Percentiles rank a stretch among this genome's conserved stretches.
phyloP scores from a whole-genome alignment of 2,329 filamentous ascomycete genomes.

The Tolypocladium endophyticum region DNA sequence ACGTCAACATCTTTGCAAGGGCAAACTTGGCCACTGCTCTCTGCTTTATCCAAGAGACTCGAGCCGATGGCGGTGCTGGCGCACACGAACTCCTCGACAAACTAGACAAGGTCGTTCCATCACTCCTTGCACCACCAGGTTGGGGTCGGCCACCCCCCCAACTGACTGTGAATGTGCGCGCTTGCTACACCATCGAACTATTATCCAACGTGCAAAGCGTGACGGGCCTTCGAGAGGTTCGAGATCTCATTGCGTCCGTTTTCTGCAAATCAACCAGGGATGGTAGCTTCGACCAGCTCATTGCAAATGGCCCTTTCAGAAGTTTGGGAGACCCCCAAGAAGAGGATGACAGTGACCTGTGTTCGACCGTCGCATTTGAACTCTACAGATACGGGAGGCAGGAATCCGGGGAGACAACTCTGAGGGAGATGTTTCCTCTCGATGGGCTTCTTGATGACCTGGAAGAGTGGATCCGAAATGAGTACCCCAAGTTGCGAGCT shows the following conservation, averaged over 20 bases:
- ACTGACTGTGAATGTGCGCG: constrained; percentile 26
- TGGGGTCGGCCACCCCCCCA: constrained; percentile 7
- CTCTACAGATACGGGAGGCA: not conserved
- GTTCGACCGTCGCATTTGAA: not conserved
- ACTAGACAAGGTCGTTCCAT: constrained; percentile 20
- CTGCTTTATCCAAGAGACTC: constrained; percentile 13
- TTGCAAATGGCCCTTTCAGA: constrained; percentile 14
- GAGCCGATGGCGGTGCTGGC: constrained; percentile 4
- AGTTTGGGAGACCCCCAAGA: constrained; percentile 8
- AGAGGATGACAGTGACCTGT: not conserved
- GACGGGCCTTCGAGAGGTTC: constrained; percentile 6
- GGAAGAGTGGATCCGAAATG: constrained; percentile 7
- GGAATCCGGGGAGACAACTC: constrained; percentile 1
- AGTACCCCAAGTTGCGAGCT: constrained; percentile 5
- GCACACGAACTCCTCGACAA: constrained; percentile 17
- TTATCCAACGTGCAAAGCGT: constrained; percentile 8
- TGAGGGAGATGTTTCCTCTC: constrained; percentile 10
- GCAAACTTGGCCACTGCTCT: constrained; percentile 26
- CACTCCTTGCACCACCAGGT: constrained; percentile 13
- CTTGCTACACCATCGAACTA: constrained; percentile 19
- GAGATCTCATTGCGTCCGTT: constrained; percentile 13
- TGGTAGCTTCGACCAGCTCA: constrained; percentile 4
- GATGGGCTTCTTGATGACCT: constrained; percentile 9
- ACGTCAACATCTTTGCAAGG: constrained; percentile 11
- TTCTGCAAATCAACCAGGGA: constrained; percentile 15